A percentile compares a stretch with the other conserved stretches of the same genome.
These are phyloP conservation scores for Hericium coralloides DNA, from an alignment of 768 basidiomycete genomes.

Conservation along the genomic window DNA sequence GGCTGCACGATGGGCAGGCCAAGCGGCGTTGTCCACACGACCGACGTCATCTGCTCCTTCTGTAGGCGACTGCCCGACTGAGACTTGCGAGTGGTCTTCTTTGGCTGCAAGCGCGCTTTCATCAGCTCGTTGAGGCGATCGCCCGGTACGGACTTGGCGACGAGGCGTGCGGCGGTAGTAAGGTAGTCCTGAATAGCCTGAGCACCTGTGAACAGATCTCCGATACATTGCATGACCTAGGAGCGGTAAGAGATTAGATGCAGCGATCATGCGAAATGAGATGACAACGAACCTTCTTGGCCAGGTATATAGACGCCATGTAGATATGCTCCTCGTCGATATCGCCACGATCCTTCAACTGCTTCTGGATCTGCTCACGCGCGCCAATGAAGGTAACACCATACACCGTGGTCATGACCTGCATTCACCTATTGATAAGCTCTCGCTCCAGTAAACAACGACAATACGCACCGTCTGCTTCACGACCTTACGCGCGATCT, in stretches of 20 bases:
- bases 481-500: slow-evolving; percentile 87
- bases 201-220: slow-evolving; percentile 89
- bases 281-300: slow-evolving; percentile 45
- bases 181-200: slow-evolving; percentile 90
- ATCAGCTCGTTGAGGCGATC: slow-evolving; percentile 48
- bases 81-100: slow-evolving; percentile 10
- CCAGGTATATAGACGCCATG: slow-evolving; percentile 67
- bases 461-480: slow-evolving; percentile 77
- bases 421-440: neutral
- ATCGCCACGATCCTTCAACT: slow-evolving; percentile 69
- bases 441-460: neutral
- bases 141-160: slow-evolving; percentile 77
- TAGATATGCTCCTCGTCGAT: slow-evolving; percentile 69
- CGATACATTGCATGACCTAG: slow-evolving; percentile 72
- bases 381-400: slow-evolving; percentile 96
- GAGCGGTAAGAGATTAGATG: neutral
- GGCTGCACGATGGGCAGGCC: slow-evolving; percentile 95
- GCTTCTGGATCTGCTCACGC: slow-evolving; percentile 87
- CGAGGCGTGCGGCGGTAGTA: slow-evolving; percentile 70
- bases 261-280: neutral
- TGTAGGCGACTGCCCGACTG: slow-evolving; percentile 37
- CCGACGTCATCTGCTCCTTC: slow-evolving; percentile 90
- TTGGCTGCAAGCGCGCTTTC: slow-evolving; percentile 17
- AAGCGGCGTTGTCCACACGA: slow-evolving; percentile 96
- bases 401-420: slow-evolving; percentile 99